phyloP scores from a whole-genome alignment of 768 basidiomycete species.

The Artomyces pyxidatus region DNA sequence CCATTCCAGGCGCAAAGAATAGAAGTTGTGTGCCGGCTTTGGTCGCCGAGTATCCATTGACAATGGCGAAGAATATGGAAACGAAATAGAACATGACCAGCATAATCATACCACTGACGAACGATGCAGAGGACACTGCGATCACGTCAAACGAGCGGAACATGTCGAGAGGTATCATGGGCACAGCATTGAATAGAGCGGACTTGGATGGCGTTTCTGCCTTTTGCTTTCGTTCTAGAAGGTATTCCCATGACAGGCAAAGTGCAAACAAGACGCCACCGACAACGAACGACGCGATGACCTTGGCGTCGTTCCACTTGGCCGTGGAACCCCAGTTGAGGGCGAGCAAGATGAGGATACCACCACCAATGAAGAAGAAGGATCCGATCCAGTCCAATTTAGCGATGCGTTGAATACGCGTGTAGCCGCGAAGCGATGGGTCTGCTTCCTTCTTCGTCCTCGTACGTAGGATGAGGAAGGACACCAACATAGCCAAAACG shows the following conservation, averaged over 20 bases:
- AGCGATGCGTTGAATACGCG: constrained; percentile 16
- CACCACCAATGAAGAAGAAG: constrained; percentile 33
- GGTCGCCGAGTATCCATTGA: constrained; percentile 31
- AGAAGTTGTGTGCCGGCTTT: constrained; percentile 39
- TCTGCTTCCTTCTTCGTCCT: constrained; percentile 18
- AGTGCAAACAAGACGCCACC: constrained; percentile 33
- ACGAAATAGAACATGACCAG: constrained; percentile 49
- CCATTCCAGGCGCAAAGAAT: constrained; percentile 44
- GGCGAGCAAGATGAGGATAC: constrained; percentile 40
- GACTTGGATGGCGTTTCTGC: background rate
- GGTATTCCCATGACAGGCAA: constrained; percentile 36
- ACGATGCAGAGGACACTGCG: constrained; percentile 29
- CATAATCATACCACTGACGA: constrained; percentile 39
- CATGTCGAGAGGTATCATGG: constrained; percentile 39
- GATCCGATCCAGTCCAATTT: constrained; percentile 42
- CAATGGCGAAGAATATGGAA: constrained; percentile 42
- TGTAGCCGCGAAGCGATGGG: constrained; percentile 8
- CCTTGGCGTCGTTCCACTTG: constrained; percentile 32
- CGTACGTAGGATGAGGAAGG: constrained; percentile 33
- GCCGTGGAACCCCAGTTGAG: constrained; percentile 42
- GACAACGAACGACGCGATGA: constrained; percentile 40
- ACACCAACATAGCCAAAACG: constrained; percentile 29
- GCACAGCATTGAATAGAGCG: constrained; percentile 23
- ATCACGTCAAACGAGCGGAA: constrained; percentile 36
- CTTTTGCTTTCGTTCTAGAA: constrained; percentile 25